Base-by-base conservation (phyloP, 2,329 filamentous ascomycete species). In the Colletotrichum agaves region DNA sequence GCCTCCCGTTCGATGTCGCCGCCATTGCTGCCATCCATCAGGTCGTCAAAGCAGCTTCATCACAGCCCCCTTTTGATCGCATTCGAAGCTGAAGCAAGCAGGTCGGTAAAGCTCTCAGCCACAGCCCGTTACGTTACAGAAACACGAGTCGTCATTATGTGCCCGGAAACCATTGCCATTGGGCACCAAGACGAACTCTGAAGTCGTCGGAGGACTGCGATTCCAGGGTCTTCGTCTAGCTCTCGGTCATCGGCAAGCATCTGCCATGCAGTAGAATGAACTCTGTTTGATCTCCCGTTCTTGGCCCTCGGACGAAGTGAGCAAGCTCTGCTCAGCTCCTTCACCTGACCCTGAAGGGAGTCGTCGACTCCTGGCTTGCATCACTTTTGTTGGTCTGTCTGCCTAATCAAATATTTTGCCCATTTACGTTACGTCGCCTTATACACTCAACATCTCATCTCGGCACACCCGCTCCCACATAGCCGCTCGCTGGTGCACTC, bases 251-350 rank as follows among this genome's bases (percentile, higher is more conserved):
- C 41, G 39, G 27, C 60, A 62, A 53, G 47, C 50, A 50, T 43
- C 35, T 5, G 10, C 52, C 43, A 23, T 56, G 52, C 52, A 56
- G 21, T 59, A 63, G 41, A 65, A 55, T 55, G 41, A 65, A 65
- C 47, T 61, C 41, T 66, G 58, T 56, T 56, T 49, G 31, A 66
- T 56, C 50, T 62, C 63, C 21, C 49, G 49, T 43, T 19, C 33
- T 43, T 55, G 41, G 39, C 47, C 58, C 17, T n/a, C 33, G n/a
- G 41, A 7, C n/a, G 50, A 61, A 15, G 31, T 21, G 17, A 17
- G n/a, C 21, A 47, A 47, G n/a, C 31, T 31, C 15, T 57, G 33
- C 43, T 56, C 37, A 31, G 21, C 39, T 57, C 39, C 33, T 57
- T 53, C 33, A 23, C 37, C 10, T 39, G 13, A 44, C 37, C 53